phyloP scores from a whole-genome alignment of 352 stramenopile genomes.

The Globisporangium emineosum region DNA sequence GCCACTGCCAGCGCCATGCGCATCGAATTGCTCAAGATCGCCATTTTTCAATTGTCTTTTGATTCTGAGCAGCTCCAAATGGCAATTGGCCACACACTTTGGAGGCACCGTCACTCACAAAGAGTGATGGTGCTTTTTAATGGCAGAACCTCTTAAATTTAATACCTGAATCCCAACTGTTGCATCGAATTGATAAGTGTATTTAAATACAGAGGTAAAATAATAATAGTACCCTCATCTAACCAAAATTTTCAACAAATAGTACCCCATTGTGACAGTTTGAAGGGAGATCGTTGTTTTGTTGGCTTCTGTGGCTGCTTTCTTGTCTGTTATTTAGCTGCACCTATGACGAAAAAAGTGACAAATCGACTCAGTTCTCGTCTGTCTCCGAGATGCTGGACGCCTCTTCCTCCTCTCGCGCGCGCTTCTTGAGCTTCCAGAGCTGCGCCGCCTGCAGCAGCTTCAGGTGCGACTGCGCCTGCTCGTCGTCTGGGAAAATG shows the following conservation, averaged over 20 bases:
- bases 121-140: neutral
- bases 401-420: slow-evolving; percentile 39
- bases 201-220: neutral
- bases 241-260: neutral
- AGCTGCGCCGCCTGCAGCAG: slow-evolving; percentile 96
- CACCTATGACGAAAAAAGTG: neutral
- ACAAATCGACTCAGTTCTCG: neutral
- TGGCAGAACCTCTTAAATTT: neutral
- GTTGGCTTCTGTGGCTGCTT: neutral
- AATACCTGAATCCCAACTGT: slow-evolving; percentile 1
- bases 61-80: neutral
- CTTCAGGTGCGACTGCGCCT: slow-evolving; percentile 94
- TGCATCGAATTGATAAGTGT: neutral
- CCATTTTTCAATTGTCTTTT: slow-evolving; percentile 7
- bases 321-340: neutral
- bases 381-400: slow-evolving; percentile 4
- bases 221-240: neutral
- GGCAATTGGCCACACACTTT: neutral
- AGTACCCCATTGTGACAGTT: slow-evolving; percentile 7
- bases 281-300: neutral
- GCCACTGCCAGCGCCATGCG: neutral
- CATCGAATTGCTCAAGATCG: slow-evolving; percentile 4
- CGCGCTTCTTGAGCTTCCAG: slow-evolving; percentile 93
- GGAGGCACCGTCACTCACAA: neutral
- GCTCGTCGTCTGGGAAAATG: slow-evolving; percentile 98